A percentile compares a stretch with the other conserved stretches of the same genome.
Evolutionary conservation across 176 grass and related monocot genomes (phyloP).

Genomic region (Pontederia crassipes): DNA sequence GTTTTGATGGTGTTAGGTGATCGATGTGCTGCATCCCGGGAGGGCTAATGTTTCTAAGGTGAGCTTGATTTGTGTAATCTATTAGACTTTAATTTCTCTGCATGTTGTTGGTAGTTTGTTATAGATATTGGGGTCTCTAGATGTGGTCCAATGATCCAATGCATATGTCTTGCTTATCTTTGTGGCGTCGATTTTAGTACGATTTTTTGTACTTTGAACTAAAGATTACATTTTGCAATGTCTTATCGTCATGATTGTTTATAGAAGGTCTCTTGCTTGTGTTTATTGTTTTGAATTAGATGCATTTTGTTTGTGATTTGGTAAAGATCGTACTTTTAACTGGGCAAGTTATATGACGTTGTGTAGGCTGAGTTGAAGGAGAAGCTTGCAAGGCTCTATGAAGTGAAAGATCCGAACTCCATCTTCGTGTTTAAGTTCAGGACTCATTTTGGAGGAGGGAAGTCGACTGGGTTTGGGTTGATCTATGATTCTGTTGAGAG

Average conservation of each 20-base stretch:
- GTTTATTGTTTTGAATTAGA: no score
- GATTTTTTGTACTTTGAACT: not conserved
- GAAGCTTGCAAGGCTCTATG: constrained; percentile 3
- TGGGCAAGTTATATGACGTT: not conserved
- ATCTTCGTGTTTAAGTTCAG: constrained; percentile 17
- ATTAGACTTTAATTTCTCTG: not conserved
- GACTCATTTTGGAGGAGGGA: constrained; percentile 15
- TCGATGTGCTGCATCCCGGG: constrained; percentile 13
- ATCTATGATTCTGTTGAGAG: constrained; percentile 14
- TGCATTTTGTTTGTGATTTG: no score
- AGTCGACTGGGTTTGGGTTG: constrained; percentile 13
- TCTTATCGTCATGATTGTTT: no score
- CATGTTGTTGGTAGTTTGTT: not conserved
- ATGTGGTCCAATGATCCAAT: no score
- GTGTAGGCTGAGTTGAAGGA: constrained; percentile 16
- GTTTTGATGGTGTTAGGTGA: not conserved
- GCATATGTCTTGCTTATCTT: no score
- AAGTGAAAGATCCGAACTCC: constrained; percentile 5
- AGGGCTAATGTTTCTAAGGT: constrained; percentile 16
- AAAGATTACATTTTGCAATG: no score
- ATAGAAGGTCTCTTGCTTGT: no score
- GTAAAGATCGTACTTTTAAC: not conserved
- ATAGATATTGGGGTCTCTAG: not conserved
- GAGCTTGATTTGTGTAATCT: not conserved
- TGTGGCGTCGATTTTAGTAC: no score